Percentiles rank a stretch among this genome's conserved stretches.
These are phyloP conservation scores for Otatea glauca DNA, from an alignment of 176 grass and related monocot species.

Conservation along the genomic window DNA sequence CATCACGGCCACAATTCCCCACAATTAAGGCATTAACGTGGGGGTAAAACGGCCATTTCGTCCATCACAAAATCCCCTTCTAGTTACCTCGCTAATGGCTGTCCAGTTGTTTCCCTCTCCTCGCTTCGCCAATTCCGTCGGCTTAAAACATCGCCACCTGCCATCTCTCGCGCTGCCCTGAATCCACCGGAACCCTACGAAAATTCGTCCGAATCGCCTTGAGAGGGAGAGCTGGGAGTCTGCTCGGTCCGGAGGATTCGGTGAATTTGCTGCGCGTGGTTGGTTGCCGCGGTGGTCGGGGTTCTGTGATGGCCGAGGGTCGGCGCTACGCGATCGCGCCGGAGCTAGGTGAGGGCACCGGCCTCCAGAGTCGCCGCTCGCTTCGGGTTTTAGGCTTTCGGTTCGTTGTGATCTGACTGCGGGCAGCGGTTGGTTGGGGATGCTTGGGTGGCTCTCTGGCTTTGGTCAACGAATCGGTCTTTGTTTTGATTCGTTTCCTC, in stretches of 20 bases:
- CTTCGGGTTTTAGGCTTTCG: neutral
- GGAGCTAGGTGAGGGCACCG: constrained; percentile 65
- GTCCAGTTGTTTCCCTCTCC: constrained; percentile 24
- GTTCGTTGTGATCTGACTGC: neutral
- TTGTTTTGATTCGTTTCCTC: constrained; percentile 35
- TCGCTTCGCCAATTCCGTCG: neutral
- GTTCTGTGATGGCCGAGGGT: constrained; percentile 63
- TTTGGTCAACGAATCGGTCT: constrained; percentile 48
- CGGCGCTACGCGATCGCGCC: constrained; percentile 70
- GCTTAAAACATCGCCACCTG: constrained; percentile 22
- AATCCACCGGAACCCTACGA: constrained; percentile 36
- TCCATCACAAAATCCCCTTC: neutral
- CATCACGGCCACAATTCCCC: neutral
- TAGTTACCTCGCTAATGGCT: neutral
- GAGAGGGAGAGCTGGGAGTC: neutral
- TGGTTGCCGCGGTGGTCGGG: neutral
- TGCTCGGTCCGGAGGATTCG: neutral
- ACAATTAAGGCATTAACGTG: too few species aligned
- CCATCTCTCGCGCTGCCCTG: neutral
- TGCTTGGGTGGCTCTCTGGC: neutral
- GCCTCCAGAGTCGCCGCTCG: neutral
- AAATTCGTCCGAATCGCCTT: constrained; percentile 1
- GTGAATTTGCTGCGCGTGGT: neutral
- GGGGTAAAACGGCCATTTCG: constrained; percentile 38
- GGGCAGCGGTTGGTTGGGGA: neutral